Evolutionary conservation across 495 filamentous ascomycete genomes (phyloP), one percentile per base, ranked within the genome.

Genomic region (Lasiosphaeria ovina): DNA sequence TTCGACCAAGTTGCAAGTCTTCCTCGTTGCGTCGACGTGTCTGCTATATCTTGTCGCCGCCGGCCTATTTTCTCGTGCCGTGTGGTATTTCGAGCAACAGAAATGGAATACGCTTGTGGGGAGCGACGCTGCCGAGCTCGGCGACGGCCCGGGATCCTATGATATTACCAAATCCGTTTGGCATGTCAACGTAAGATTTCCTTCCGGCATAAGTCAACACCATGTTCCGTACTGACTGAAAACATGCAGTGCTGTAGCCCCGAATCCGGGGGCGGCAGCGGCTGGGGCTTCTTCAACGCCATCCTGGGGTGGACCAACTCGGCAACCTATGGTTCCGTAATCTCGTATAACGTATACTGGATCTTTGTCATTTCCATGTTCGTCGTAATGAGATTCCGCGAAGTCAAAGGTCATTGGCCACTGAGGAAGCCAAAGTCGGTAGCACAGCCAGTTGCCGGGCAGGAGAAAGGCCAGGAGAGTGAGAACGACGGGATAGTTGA

Each of bases 311-410:
- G 93, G 93, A 84, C 86, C 59, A 96, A 97, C 73, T 89, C 89
- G 0, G 93, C 91, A 1, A 93, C 91, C 0, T 91, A 93, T 58
- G 90, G 86, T 51, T 87, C 85, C 0, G 88, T 94, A 44, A 85
- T 97, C 60, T 85, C 87, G 4, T 97, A 97, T 76, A 95, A 97
- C 66, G 33, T 95, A 4, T 97, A 96, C 77, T 97, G 83, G 89
- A 74, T 96, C 34, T 73, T 73, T 11, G 79, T 92, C 47, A 89
- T 90, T 51, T 50, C 79, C 32, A 77, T 74, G 1, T 88, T 92
- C 64, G 55, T 83, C 0, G 54, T 75, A 9, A 83, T 92, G 83
- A 73, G 85, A 57, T 91, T 84, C 70, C 80, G 80, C 31, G 90
- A 93, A 69, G 80, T 79, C 55, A 84, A 80, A 33, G 89, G 87